Evolutionary conservation across 768 basidiomycete genomes (phyloP), one percentile per base, ranked within the genome.

Genomic region (Russula griseocarnosa): DNA sequence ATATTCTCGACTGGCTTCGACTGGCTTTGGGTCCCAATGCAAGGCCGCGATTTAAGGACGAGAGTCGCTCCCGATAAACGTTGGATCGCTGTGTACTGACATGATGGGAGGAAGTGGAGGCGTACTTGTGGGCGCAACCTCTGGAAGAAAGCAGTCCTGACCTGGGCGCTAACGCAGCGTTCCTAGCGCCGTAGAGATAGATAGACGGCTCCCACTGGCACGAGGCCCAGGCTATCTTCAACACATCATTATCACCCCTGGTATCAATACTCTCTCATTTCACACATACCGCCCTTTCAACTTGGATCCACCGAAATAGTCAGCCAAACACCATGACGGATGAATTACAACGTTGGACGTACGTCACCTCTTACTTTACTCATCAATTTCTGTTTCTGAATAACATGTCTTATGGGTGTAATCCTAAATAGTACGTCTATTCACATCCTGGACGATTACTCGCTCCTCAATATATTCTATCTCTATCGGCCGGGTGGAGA

Each of bases 1-100:
- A n/a, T n/a, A n/a, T n/a, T n/a, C n/a, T n/a, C n/a, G n/a, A n/a
- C n/a, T n/a, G n/a, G n/a, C n/a, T n/a, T 36, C 6, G 3, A 32
- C 40, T 18, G 69, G 69, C 18, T 64, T 61, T 42, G 69, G 69
- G 42, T 67, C 49, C 66, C 69, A 68, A 52, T 1, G 62, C 62
- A 32, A 53, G 18, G 13, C 67, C 67, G 4, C 36, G 55, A 34
- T 56, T 50, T 30, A 60, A 38, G 18, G 40, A 46, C 16, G 67
- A 14, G 5, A 68, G 57, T 16, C 61, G 60, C 3, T 63, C 58
- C 1, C 55, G 44, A 24, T 68, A 68, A 16, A 62, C 38, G 36
- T 67, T 54, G 63, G 20, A 64, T 32, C 30, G 46, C 38, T 30
- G n/a, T 30, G 11, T 26, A 9, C 30, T 8, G 34, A 36, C 28